Conservation (phyloP, 2,329 filamentous ascomycete genomes). For the Monosporascus sp. region DNA sequence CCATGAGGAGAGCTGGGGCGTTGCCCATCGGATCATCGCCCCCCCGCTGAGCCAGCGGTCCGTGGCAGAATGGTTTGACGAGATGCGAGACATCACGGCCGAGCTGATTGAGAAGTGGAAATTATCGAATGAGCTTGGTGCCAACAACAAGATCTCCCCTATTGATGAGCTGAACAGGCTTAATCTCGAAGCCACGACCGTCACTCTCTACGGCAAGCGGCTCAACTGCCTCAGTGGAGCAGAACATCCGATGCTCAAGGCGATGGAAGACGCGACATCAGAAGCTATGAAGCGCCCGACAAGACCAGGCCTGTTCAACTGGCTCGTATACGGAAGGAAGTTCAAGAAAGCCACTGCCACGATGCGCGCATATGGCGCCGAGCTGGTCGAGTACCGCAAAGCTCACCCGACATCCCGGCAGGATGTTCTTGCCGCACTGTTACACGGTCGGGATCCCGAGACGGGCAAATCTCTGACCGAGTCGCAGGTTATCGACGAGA, state of each 20-base stretch:
- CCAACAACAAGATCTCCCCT: constrained; percentile 36
- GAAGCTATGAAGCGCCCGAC: constrained; percentile 52
- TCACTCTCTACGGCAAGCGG: constrained; percentile 46
- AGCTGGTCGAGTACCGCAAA: constrained; percentile 52
- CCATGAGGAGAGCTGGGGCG: constrained; percentile 42
- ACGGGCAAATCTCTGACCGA: constrained; percentile 54
- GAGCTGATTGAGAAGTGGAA: constrained; percentile 49
- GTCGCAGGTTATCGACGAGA: constrained; percentile 60
- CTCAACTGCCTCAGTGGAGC: constrained; percentile 41
- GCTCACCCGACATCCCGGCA: constrained; percentile 48
- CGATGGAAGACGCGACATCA: constrained; percentile 49
- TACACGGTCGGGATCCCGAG: constrained; percentile 55
- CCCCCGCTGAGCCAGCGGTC: constrained; percentile 33
- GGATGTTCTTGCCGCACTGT: constrained; percentile 56
- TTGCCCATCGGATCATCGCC: constrained; percentile 48
- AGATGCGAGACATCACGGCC: constrained; percentile 42
- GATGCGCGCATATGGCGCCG: constrained; percentile 50
- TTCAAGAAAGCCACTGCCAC: constrained; percentile 47
- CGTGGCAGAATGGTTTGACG: constrained; percentile 33
- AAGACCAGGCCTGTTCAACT: constrained; percentile 46
- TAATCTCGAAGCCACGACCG: constrained; percentile 46
- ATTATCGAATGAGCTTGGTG: constrained; percentile 19
- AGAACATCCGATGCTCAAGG: constrained; percentile 43
- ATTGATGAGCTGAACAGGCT: constrained; percentile 47
- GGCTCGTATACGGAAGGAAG: constrained; percentile 46